A percentile compares a stretch with the other conserved stretches of the same genome.
phyloP scores from a whole-genome alignment of 208 protist genomes.

The Leishmania braziliensis region DNA sequence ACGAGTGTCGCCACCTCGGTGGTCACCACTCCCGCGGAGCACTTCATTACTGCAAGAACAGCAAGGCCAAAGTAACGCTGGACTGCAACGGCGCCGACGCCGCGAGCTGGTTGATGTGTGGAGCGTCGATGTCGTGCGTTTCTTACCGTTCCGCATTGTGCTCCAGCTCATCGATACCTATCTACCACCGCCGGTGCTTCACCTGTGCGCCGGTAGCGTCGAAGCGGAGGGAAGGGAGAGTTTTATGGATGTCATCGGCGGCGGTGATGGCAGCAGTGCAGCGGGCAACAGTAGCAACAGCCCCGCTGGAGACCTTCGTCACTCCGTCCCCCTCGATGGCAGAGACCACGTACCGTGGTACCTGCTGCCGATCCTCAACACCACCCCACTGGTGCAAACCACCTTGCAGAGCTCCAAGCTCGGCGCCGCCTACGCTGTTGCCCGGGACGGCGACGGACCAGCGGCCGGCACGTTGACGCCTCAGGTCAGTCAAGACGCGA shows the following conservation, averaged over 20 bases:
- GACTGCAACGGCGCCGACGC: background rate
- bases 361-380: constrained; percentile 28
- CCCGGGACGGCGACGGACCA: constrained; percentile 15
- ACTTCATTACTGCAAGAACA: background rate
- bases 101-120: constrained; percentile 21
- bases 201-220: constrained; percentile 10
- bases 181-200: constrained; percentile 42
- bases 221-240: constrained; percentile 3
- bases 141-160: constrained; percentile 42
- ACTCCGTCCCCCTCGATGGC: constrained; percentile 9
- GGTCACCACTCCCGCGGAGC: background rate
- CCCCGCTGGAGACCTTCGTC: background rate
- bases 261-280: background rate
- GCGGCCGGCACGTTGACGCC: constrained; percentile 16
- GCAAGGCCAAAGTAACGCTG: background rate
- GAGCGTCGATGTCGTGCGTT: constrained; percentile 26
- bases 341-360: constrained; percentile 31
- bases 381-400: constrained; percentile 13
- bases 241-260: constrained; percentile 1
- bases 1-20: background rate
- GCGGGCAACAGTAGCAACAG: background rate
- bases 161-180: constrained; percentile 65
- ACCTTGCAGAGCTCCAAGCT: constrained; percentile 29
- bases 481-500: constrained; percentile 23
- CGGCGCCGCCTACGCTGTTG: constrained; percentile 25